These are phyloP conservation scores for Anastatica hierochuntica DNA, from an alignment of 345 rosid genomes.

Conservation along the genomic window DNA sequence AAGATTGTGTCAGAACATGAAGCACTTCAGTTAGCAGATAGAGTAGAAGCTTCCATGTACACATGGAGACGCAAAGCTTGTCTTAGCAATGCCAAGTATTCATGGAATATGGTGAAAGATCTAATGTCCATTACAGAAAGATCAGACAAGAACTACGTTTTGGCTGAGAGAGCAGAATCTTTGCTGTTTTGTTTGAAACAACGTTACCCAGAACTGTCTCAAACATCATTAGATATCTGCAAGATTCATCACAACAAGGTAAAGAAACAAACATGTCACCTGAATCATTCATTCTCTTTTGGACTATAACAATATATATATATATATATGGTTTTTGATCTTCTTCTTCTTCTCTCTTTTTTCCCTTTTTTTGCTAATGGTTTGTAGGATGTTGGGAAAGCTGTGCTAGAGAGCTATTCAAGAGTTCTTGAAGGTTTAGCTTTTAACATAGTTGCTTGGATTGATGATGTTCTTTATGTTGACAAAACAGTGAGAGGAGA, in stretches of 20 bases:
- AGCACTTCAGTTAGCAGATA: constrained; percentile 75
- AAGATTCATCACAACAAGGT: constrained; percentile 81
- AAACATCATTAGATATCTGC: constrained; percentile 85
- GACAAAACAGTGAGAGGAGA: constrained; percentile 39
- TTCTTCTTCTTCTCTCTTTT: too few relatives aligned
- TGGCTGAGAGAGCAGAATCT: constrained; percentile 83
- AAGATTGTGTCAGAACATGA: constrained; percentile 68
- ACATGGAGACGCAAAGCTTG: constrained; percentile 94
- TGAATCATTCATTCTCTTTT: too few relatives aligned
- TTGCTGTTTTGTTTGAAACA: constrained; percentile 73
- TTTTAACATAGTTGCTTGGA: constrained; percentile 83
- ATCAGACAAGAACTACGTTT: constrained; percentile 55
- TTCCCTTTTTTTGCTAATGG: too few relatives aligned
- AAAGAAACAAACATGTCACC: not conserved
- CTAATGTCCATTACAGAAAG: constrained; percentile 47
- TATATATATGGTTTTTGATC: not conserved
- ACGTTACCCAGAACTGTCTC: constrained; percentile 72
- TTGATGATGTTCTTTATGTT: constrained; percentile 70
- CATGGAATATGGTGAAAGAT: constrained; percentile 85
- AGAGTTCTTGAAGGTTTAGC: constrained; percentile 95
- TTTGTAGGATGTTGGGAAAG: constrained; percentile 86
- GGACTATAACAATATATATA: too few relatives aligned
- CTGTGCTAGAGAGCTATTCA: constrained; percentile 82
- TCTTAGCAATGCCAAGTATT: constrained; percentile 53
- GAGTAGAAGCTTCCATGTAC: constrained; percentile 79